Evolutionary conservation across 2,329 filamentous ascomycete genomes (phyloP).

Genomic region (Xylaria sp.): DNA sequence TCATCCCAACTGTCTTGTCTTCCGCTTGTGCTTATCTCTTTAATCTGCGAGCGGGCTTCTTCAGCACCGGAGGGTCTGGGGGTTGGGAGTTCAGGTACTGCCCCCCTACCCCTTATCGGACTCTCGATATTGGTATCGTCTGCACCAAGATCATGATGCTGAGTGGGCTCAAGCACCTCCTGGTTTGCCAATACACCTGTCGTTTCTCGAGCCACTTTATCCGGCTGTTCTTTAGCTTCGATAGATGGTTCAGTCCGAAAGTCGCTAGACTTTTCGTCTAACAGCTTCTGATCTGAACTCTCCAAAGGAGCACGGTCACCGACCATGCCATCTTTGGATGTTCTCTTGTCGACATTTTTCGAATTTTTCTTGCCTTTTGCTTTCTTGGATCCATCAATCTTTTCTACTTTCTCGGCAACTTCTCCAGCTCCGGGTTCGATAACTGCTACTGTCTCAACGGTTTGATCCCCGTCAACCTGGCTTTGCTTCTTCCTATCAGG

Average conservation of each 20-base stretch:
- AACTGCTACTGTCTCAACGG: conserved; percentile 37
- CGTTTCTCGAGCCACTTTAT: conserved; percentile 13
- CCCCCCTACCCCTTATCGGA: conserved; percentile 50
- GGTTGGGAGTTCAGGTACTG: conserved; percentile 34
- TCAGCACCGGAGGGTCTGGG: conserved; percentile 21
- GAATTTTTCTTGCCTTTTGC: conserved; percentile 52
- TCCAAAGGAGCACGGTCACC: conserved; percentile 59
- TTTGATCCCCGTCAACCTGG: conserved; percentile 33
- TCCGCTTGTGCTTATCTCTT: conserved; percentile 34
- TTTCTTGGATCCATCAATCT: conserved; percentile 50
- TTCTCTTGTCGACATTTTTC: conserved; percentile 54
- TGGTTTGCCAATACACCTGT: conserved; percentile 1
- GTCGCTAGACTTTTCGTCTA: conserved; percentile 43
- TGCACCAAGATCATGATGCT: conserved; percentile 18
- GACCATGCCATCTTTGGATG: conserved; percentile 54
- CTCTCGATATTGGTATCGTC: conserved; percentile 52
- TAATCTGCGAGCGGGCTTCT: conserved; percentile 19
- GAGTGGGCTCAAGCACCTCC: not conserved
- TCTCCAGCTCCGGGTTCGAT: conserved; percentile 44
- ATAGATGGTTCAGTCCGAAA: conserved; percentile 37
- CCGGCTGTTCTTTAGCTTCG: conserved; percentile 27
- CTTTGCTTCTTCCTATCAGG: conserved; percentile 30
- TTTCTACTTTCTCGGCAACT: conserved; percentile 51
- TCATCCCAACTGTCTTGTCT: conserved; percentile 45
- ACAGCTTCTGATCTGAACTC: conserved; percentile 52